phyloP scores from a whole-genome alignment of 208 protist species.

The Trypanosomatidae sp. region DNA sequence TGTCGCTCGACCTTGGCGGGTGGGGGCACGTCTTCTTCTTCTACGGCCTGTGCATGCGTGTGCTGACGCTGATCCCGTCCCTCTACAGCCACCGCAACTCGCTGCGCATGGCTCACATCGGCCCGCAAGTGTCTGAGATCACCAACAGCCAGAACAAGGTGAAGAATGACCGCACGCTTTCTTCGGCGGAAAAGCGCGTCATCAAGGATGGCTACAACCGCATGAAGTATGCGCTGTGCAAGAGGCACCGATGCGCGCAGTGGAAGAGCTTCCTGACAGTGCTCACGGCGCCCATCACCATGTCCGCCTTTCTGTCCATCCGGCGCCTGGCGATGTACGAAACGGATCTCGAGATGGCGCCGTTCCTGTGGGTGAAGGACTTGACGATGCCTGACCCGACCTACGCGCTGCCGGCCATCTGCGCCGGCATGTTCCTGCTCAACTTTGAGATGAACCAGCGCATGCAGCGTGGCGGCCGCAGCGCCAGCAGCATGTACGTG shows the following conservation, averaged over 20 bases:
- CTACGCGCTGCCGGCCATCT: constrained; percentile 74
- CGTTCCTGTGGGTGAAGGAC: constrained; percentile 84
- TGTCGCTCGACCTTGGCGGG: constrained; percentile 69
- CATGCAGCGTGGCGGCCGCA: constrained; percentile 83
- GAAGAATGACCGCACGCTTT: constrained; percentile 82
- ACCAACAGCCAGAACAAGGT: constrained; percentile 73
- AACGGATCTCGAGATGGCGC: constrained; percentile 77
- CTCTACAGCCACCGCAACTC: constrained; percentile 86
- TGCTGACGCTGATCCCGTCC: constrained; percentile 73
- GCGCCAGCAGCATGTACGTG: constrained; percentile 73
- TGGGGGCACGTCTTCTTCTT: constrained; percentile 88
- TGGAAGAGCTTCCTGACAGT: constrained; percentile 81
- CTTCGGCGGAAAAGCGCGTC: constrained; percentile 79
- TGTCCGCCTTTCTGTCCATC: constrained; percentile 86
- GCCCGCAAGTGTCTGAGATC: constrained; percentile 76
- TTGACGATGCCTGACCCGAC: constrained; percentile 89
- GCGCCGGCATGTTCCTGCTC: constrained; percentile 79
- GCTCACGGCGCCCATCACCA: constrained; percentile 73
- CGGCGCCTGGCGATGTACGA: constrained; percentile 83
- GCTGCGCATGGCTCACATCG: constrained; percentile 75
- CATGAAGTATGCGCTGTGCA: constrained; percentile 86
- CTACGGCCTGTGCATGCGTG: constrained; percentile 74
- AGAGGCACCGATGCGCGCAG: constrained; percentile 80
- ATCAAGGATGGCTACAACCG: constrained; percentile 86
- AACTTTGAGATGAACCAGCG: constrained; percentile 91